Conservation (phyloP, 2,329 filamentous ascomycete species). For the Cadophora gregata region DNA sequence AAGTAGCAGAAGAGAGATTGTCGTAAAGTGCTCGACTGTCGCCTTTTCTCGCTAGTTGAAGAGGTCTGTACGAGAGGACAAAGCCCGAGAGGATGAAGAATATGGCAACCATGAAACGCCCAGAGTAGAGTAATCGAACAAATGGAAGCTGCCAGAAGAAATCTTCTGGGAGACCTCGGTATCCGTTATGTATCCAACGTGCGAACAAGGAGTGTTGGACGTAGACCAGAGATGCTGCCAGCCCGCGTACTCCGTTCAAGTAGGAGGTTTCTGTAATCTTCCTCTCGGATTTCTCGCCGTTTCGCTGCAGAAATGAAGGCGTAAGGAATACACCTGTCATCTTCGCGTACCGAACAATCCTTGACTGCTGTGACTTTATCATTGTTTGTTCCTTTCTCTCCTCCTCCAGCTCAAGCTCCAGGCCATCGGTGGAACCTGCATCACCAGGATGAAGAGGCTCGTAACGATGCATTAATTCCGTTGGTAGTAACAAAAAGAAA, state of each 20-base stretch:
- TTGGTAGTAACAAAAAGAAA: not conserved
- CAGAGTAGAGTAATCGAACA: slow-evolving; percentile 32
- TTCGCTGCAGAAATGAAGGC: slow-evolving; percentile 4
- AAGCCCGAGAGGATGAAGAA: slow-evolving; percentile 57
- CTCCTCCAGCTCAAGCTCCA: not conserved
- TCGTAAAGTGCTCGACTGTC: slow-evolving; percentile 45
- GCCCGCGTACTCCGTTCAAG: slow-evolving; percentile 53
- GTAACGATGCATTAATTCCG: not conserved
- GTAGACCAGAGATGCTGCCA: slow-evolving; percentile 43
- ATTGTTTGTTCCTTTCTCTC: not conserved
- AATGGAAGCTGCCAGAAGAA: slow-evolving; percentile 20
- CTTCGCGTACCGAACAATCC: not conserved
- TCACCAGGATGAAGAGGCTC: slow-evolving; percentile 2
- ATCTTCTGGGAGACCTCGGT: not conserved
- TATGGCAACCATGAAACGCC: slow-evolving; percentile 53
- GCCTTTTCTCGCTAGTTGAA: slow-evolving; percentile 43
- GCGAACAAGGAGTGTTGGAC: slow-evolving; percentile 13
- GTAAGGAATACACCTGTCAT: not conserved
- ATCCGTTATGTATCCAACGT: slow-evolving; percentile 5
- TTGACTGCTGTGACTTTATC: not conserved
- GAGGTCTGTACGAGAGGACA: slow-evolving; percentile 49
- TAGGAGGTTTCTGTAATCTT: slow-evolving; percentile 38
- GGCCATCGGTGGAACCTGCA: not conserved
- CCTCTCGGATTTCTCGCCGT: not conserved
- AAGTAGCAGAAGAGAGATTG: slow-evolving; percentile 29